Evolutionary conservation across 768 basidiomycete genomes (phyloP).

Genomic region (Calvatia gigantea): DNA sequence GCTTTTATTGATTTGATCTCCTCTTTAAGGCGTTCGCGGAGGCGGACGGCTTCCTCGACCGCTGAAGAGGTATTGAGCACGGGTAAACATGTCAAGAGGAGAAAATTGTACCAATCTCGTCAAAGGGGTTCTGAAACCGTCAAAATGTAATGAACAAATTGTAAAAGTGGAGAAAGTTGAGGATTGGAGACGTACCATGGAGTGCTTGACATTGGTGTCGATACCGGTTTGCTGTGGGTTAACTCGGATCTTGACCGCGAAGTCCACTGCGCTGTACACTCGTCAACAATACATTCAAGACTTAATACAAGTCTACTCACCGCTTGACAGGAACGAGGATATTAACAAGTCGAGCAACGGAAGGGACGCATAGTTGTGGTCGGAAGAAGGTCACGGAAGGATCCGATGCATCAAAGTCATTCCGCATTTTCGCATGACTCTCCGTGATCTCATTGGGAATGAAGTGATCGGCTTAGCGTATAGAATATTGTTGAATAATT

Average conservation of each 20-base stretch:
- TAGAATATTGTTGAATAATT: too few species aligned
- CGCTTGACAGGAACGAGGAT: conserved; percentile 95
- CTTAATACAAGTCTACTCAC: conserved; percentile 30
- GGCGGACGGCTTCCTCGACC: conserved; percentile 93
- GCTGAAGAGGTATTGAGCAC: conserved; percentile 41
- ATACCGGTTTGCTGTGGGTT: conserved; percentile 93
- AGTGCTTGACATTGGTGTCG: conserved; percentile 97
- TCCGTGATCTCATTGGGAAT: too few species aligned
- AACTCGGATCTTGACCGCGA: conserved; percentile 97
- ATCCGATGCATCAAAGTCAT: not conserved
- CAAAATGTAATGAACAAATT: not conserved
- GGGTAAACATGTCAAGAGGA: not conserved
- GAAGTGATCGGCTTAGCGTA: too few species aligned
- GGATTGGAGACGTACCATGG: conserved; percentile 68
- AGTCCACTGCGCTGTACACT: conserved; percentile 80
- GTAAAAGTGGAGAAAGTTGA: not conserved
- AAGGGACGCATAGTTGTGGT: conserved; percentile 66
- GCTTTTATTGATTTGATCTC: conserved; percentile 84
- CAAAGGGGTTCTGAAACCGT: conserved; percentile 83
- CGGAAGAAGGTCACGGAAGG: not conserved
- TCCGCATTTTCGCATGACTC: conserved; percentile 7
- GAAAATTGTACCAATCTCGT: conserved; percentile 82
- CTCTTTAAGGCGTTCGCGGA: conserved; percentile 82
- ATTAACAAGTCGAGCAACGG: conserved; percentile 67
- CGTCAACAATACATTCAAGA: not conserved